These are phyloP conservation scores for Polygonum aviculare DNA, from an alignment of 148 eudicot genomes.

Conservation along the genomic window DNA sequence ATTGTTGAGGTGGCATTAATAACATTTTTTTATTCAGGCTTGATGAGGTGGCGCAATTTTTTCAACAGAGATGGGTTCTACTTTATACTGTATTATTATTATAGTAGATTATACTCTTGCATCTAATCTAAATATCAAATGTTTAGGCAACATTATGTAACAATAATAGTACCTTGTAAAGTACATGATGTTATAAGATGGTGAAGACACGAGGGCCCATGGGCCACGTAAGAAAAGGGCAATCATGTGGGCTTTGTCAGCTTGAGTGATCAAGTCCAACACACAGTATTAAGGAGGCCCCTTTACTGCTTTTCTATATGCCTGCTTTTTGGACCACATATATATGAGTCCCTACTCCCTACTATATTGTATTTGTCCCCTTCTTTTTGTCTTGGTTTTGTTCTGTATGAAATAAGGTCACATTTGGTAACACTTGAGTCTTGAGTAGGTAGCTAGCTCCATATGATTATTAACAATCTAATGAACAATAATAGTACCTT, in stretches of 20 bases:
- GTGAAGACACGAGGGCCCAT: not conserved
- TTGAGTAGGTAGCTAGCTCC: not conserved
- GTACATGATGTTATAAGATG: too few relatives aligned
- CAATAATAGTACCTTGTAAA: too few relatives aligned
- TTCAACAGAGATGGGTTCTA: too few relatives aligned
- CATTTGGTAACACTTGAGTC: not conserved
- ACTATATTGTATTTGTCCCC: too few relatives aligned
- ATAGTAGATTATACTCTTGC: not conserved
- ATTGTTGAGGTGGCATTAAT: too few relatives aligned
- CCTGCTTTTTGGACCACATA: not conserved
- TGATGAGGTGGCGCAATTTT: too few relatives aligned
- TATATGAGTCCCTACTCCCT: too few relatives aligned
- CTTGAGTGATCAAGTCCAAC: not conserved
- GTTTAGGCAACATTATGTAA: not conserved
- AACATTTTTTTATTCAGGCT: too few relatives aligned
- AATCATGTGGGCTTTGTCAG: slow-evolving; percentile 7
- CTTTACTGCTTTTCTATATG: not conserved
- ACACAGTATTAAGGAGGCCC: not conserved
- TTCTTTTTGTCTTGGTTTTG: not conserved
- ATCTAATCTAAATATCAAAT: not conserved
- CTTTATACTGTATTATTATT: too few relatives aligned
- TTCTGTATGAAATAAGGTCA: not conserved
- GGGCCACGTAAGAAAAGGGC: not conserved
- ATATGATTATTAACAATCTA: too few relatives aligned
- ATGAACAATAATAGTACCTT: too few relatives aligned